Base-by-base conservation (phyloP, 352 stramenopile species). In the Pythium guiyangense region DNA sequence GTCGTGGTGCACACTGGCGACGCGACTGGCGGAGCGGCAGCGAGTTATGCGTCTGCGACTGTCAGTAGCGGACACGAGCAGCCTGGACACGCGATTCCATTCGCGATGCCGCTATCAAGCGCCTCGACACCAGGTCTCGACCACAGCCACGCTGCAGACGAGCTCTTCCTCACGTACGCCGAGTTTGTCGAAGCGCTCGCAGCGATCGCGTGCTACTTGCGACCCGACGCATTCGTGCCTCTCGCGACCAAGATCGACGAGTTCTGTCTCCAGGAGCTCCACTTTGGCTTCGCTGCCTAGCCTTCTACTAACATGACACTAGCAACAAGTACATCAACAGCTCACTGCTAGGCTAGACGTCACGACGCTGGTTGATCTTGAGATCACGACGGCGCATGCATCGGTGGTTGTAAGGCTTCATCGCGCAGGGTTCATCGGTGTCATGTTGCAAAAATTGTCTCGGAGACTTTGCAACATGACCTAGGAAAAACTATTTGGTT, bases 101-200 rank as follows among this genome's bases (percentile, higher is more conserved):
- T 14, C n/a, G 50, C 22, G 8, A 51, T 4, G 9, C 49, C 31
- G 52, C 12, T 34, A 29, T 18, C 18, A 25, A 2, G 34, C 2
- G 0, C 22, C 25, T 18, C 25, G 6, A 4, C 25, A 44, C 9
- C 26, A 57, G n/a, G n/a, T 18, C 14, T 34, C 29, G 54, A 20
- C 27, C 25, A 5, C 52, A 45, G 58, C 17, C 31, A 63, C 5
- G 65, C 71, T 8, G 10, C 37, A 15, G 66, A 74, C 10, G 46
- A 51, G 37, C 35, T 84, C 35, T 65, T 87, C 11, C 50, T 90
- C 43, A 87, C 79, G 4, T 75, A 78, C 20, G 60, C 72, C 8
- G 79, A 90, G 55, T 90, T 86, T 48, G 52, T 84, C 15, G 75
- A 90, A 43, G 66, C 71, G 18, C 54, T 88, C 1, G 71, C 73